phyloP scores from a whole-genome alignment of 225 moss, liverwort and hornwort genomes.

The Pseudisothecium myosuroides region DNA sequence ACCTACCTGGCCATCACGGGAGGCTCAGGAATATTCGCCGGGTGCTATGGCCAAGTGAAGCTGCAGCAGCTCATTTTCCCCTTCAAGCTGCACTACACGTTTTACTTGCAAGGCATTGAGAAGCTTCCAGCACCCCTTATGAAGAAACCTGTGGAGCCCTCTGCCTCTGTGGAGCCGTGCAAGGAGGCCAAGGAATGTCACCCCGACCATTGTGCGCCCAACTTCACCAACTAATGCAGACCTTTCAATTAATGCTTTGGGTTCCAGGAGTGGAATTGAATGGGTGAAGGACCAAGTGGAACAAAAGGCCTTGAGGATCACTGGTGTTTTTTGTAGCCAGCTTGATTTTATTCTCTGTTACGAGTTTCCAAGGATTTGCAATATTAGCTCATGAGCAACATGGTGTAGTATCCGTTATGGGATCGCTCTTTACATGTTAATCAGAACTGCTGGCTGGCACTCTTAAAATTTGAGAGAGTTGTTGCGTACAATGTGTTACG shows the following conservation, averaged over 20 bases:
- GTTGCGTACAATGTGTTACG: not conserved
- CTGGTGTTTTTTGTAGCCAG: not conserved
- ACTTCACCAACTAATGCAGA: conserved; percentile 9
- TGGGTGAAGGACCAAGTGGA: not conserved
- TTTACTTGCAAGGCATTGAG: conserved; percentile 36
- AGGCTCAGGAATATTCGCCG: conserved; percentile 33
- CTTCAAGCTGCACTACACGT: conserved; percentile 48
- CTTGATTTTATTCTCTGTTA: not conserved
- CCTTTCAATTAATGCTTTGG: not conserved
- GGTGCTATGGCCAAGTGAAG: conserved; percentile 29
- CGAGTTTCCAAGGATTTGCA: not conserved
- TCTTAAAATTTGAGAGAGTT: not conserved
- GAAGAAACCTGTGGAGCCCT: not conserved
- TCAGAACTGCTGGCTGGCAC: not conserved
- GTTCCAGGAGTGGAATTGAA: not conserved
- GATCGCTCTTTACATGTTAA: not conserved
- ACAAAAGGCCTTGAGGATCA: not conserved
- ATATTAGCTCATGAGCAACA: not conserved
- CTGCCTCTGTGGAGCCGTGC: not conserved
- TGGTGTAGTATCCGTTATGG: not conserved
- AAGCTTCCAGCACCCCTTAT: not conserved
- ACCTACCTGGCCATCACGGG: conserved; percentile 35
- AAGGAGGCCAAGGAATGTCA: conserved; percentile 17
- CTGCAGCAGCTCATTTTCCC: conserved; percentile 37
- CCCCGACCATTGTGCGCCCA: not conserved